Evolutionary conservation across 2,329 filamentous ascomycete species (phyloP), one percentile per base, ranked within the genome.

Genomic region (Hymenoscyphus fraxineus): DNA sequence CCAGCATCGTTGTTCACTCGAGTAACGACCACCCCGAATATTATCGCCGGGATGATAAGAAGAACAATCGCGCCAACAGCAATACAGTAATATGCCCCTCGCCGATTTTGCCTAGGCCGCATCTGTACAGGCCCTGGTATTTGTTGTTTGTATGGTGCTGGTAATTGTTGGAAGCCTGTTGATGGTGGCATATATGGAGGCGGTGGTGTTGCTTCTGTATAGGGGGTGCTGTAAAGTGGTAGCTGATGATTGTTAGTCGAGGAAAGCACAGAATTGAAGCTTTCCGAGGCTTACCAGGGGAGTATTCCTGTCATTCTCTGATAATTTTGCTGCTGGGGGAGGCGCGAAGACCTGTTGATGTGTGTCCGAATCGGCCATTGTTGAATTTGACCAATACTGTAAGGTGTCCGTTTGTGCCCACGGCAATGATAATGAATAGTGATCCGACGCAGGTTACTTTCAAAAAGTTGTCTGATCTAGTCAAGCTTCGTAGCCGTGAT

Each of bases 11-110:
- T 54, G 13, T 54, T 54, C 47, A 54, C 47, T 3, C 22, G 47
- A n/a, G 47, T 54, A 3, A 60, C 19, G 15, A 60, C 59, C 31
- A 60, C 35, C 5, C 41, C 41, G 41, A 60, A 60, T 51, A 60
- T 60, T 41, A 54, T 31, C 15, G 59, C 6, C 12, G 59, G 59
- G 4, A 60, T 35, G n/a, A 60, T n/a, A 6, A 60, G 22, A 22
- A 60, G 59, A 16, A 51, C 32, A 7, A 54, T 54, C 13, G 51
- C 27, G 13, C 40, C 40, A 0, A 54, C 47, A 6, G 13, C 41
- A 22, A 60, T 54, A n/a, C 59, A 60, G 41, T 38, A 32, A 13
- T 51, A 60, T 19, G 59, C 59, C 13, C 47, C 47, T 19, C 35
- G 44, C 38, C 59, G 15, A 6, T 54, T 47, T 19, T 47, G 47